Evolutionary conservation across 108 stramenopile species (phyloP).

Genomic region (Skeletonema tropicum): DNA sequence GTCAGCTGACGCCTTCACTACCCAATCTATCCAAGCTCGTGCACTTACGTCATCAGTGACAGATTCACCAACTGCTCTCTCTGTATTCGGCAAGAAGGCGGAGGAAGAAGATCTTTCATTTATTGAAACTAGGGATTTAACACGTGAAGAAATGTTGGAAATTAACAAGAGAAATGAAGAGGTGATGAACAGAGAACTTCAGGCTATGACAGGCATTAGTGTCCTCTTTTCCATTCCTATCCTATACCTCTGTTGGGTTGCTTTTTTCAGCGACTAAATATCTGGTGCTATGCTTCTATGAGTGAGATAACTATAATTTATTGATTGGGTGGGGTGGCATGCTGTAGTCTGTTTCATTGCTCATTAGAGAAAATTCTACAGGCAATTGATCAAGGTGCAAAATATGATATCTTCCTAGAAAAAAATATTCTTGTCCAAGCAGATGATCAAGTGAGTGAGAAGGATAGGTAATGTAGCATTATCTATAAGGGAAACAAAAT

Average conservation of each 20-base stretch:
- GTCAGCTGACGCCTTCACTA: constrained; percentile 34
- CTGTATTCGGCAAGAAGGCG: constrained; percentile 62
- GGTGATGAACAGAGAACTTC: constrained; percentile 85
- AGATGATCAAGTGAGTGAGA: background rate
- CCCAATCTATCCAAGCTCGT: constrained; percentile 32
- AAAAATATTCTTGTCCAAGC: background rate
- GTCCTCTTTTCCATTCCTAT: constrained; percentile 79
- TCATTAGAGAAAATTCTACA: background rate
- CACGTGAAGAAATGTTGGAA: constrained; percentile 81
- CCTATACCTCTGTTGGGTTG: constrained; percentile 89
- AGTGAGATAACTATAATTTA: too few species aligned
- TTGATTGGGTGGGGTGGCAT: background rate
- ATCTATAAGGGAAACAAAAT: background rate
- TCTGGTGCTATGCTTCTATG: background rate
- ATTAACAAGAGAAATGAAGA: constrained; percentile 72
- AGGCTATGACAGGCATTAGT: constrained; percentile 76
- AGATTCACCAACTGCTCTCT: constrained; percentile 22
- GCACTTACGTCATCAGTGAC: constrained; percentile 1
- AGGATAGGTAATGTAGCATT: background rate
- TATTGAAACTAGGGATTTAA: constrained; percentile 83
- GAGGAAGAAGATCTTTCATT: constrained; percentile 69
- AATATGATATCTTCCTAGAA: background rate
- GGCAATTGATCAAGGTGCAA: background rate
- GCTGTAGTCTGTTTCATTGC: background rate
- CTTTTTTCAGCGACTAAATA: constrained; percentile 78